Conservation (phyloP, 2,329 filamentous ascomycete genomes). For the Lachnellula cervina region DNA sequence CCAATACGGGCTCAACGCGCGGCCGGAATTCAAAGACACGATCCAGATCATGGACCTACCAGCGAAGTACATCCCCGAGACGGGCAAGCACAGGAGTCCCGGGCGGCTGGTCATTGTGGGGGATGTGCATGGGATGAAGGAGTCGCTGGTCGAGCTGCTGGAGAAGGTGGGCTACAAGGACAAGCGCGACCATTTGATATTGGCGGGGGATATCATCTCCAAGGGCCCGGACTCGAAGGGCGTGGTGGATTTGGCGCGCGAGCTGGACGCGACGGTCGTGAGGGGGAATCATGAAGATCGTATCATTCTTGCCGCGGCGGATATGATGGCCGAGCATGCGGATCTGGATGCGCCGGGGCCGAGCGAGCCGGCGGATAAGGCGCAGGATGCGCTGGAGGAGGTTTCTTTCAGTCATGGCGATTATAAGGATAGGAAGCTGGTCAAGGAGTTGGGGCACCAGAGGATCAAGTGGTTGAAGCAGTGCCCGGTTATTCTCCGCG, state of each 20-base stretch:
- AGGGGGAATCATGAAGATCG: conserved; percentile 92
- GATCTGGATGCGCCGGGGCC: conserved; percentile 19
- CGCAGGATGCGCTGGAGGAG: conserved; percentile 23
- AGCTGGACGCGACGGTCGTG: conserved; percentile 71
- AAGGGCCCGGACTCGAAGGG: conserved; percentile 81
- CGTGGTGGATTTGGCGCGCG: conserved; percentile 66
- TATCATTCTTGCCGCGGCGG: conserved; percentile 61
- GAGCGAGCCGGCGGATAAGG: conserved; percentile 27
- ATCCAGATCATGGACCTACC: conserved; percentile 29
- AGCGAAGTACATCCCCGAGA: conserved; percentile 25
- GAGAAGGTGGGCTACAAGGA: conserved; percentile 58
- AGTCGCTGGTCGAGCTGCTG: conserved; percentile 62
- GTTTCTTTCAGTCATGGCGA: conserved; percentile 25
- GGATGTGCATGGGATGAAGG: conserved; percentile 85
- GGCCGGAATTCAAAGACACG: conserved; percentile 21
- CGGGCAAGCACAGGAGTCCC: conserved; percentile 33
- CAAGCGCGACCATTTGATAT: conserved; percentile 66
- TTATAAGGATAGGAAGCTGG: conserved; percentile 26
- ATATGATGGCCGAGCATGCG: conserved; percentile 32
- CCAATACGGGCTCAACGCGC: conserved; percentile 18
- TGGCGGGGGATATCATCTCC: conserved; percentile 74
- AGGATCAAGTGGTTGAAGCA: conserved; percentile 65
- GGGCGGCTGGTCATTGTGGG: conserved; percentile 75
- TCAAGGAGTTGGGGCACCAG: conserved; percentile 33
- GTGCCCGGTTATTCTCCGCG: conserved; percentile 72